These are phyloP conservation scores for Helotiales sp. DNA, from an alignment of 2,329 filamentous ascomycete species.

Conservation along the genomic window DNA sequence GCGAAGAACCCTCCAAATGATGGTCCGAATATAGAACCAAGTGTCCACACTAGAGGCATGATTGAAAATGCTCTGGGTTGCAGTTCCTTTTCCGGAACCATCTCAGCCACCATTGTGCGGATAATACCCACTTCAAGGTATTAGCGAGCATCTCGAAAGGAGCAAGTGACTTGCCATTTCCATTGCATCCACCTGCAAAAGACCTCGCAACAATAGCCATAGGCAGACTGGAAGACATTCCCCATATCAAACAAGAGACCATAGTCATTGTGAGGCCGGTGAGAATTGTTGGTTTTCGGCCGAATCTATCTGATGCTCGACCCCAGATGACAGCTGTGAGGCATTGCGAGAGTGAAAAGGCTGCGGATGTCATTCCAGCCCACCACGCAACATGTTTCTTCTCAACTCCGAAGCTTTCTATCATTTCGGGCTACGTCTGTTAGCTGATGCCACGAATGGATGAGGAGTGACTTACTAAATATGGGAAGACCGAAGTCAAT, in stretches of 20 bases:
- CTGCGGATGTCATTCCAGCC: conserved; percentile 75
- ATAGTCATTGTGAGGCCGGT: conserved; percentile 78
- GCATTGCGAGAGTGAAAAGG: conserved; percentile 75
- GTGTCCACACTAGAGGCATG: conserved; percentile 90
- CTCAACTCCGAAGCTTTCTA: conserved; percentile 75
- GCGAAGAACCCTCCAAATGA: conserved; percentile 87
- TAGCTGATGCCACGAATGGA: background rate
- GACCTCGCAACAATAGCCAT: conserved; percentile 82
- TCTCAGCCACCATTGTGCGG: conserved; percentile 87
- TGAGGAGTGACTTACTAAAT: conserved; percentile 47
- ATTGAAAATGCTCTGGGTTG: conserved; percentile 90
- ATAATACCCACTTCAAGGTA: conserved; percentile 75
- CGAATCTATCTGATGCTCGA: conserved; percentile 75
- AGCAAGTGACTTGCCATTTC: conserved; percentile 63
- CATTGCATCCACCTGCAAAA: conserved; percentile 83
- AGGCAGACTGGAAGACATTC: conserved; percentile 76
- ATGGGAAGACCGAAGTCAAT: conserved; percentile 55
- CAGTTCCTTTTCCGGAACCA: conserved; percentile 84
- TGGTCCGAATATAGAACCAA: conserved; percentile 87
- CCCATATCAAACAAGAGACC: conserved; percentile 80
- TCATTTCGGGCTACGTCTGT: conserved; percentile 75
- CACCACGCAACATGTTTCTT: conserved; percentile 77
- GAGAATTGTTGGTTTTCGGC: conserved; percentile 83
- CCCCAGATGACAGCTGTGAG: conserved; percentile 77
- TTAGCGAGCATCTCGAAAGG: conserved; percentile 31